These are phyloP conservation scores for Solanum gandarillasii DNA, from an alignment of 257 asterid genomes.

Conservation along the genomic window DNA sequence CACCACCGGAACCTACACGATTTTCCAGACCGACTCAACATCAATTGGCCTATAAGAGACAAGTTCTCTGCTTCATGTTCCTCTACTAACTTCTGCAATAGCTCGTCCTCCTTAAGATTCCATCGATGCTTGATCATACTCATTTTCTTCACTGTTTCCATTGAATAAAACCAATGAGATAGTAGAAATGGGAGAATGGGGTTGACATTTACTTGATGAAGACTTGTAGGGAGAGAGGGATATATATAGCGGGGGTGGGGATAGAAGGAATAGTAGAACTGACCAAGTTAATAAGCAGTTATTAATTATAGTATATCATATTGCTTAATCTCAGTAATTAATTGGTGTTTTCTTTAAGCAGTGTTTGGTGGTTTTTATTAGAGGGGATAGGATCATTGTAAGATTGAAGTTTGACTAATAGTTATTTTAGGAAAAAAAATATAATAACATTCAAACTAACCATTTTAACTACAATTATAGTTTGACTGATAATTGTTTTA, in stretches of 20 bases:
- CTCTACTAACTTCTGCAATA: no score
- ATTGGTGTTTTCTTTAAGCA: no score
- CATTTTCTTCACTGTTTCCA: no score
- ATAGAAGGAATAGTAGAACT: no score
- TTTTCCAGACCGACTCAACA: background rate
- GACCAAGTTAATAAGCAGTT: no score
- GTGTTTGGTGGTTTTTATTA: no score
- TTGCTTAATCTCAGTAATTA: background rate
- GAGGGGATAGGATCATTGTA: no score
- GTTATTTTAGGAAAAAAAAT: background rate
- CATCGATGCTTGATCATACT: no score
- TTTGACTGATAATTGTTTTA: no score
- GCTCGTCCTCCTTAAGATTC: no score
- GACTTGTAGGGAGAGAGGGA: background rate
- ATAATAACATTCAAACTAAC: background rate
- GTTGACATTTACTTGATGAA: background rate
- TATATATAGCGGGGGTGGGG: background rate
- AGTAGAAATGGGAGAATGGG: background rate
- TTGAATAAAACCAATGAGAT: no score
- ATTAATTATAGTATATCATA: background rate
- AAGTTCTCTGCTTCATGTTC: background rate
- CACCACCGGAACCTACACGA: background rate
- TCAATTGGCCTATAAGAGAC: background rate
- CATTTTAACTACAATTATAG: no score
- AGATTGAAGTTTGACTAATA: background rate